Evolutionary conservation across 176 grass and related monocot species (phyloP).

Genomic region (Triticum turgidum): DNA sequence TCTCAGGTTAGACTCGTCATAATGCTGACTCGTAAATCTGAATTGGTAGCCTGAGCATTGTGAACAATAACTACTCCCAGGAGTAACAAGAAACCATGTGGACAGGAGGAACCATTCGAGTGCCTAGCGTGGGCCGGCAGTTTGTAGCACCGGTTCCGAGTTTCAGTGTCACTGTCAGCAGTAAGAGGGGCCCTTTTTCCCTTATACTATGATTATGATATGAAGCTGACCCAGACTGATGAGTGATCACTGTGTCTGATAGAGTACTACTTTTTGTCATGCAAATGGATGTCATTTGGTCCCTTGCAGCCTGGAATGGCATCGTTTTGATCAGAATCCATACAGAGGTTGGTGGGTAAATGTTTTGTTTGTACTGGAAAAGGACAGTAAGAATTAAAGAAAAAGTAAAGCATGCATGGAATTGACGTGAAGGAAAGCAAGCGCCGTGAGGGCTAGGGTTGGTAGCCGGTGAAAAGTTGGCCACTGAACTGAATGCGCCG

Average conservation of each 20-base stretch:
- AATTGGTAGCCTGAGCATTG: background rate
- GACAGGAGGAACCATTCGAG: background rate
- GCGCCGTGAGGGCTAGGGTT: background rate
- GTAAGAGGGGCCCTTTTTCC: background rate
- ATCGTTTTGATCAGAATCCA: background rate
- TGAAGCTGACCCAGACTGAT: background rate
- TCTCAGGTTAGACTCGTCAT: background rate
- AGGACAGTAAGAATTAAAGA: background rate
- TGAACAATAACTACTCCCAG: background rate
- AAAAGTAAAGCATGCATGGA: conserved; percentile 2
- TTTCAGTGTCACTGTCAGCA: background rate
- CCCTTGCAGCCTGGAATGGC: background rate
- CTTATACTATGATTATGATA: too few relatives aligned
- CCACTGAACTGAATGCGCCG: background rate
- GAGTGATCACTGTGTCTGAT: background rate
- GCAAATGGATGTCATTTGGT: background rate
- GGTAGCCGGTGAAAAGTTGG: conserved; percentile 11
- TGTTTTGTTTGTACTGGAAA: background rate
- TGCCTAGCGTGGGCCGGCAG: background rate
- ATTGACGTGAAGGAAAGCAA: conserved; percentile 27
- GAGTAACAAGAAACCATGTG: conserved; percentile 9
- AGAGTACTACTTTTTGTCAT: background rate
- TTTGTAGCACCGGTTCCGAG: background rate
- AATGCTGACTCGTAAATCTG: background rate
- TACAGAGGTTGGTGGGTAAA: conserved; percentile 5